Evolutionary conservation across 2,329 filamentous ascomycete genomes (phyloP).

Genomic region (Exutisphaerella laricina): DNA sequence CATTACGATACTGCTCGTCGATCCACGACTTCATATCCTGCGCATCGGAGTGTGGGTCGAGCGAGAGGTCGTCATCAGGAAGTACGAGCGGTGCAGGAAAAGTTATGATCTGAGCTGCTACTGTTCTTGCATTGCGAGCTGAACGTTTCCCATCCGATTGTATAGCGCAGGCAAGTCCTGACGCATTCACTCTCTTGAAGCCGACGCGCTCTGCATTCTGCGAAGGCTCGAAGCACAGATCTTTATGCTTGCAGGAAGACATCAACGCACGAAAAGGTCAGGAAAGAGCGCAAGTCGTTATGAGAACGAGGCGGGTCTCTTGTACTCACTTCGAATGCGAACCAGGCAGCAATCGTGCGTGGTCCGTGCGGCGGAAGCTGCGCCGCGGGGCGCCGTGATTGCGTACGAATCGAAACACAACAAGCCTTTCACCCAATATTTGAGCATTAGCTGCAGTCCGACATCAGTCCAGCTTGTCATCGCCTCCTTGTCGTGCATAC

Average conservation of each 20-base stretch:
- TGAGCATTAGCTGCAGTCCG: too few relatives aligned
- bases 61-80: slow-evolving; percentile 54
- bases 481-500: not conserved
- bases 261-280: too few relatives aligned
- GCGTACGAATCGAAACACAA: too few relatives aligned
- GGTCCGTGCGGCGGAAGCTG: not conserved
- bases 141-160: not conserved
- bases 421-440: not conserved
- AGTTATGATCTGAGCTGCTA: slow-evolving; percentile 11
- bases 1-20: slow-evolving; percentile 44
- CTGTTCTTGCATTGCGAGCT: slow-evolving; percentile 5
- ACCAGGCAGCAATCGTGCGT: not conserved
- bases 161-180: not conserved
- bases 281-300: slow-evolving; percentile 17
- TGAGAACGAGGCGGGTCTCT: too few relatives aligned
- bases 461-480: not conserved
- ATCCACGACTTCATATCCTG: slow-evolving; percentile 53
- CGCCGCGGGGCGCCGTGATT: not conserved
- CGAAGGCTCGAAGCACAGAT: not conserved
- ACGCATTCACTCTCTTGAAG: slow-evolving; percentile 26
- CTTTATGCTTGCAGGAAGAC: not conserved
- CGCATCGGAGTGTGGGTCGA: slow-evolving; percentile 47
- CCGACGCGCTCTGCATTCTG: not conserved
- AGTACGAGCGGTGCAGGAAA: slow-evolving; percentile 58
- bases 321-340: not conserved